Conservation (phyloP, 1,284 basidiomycete genomes). For the Mixia osmundae region DNA sequence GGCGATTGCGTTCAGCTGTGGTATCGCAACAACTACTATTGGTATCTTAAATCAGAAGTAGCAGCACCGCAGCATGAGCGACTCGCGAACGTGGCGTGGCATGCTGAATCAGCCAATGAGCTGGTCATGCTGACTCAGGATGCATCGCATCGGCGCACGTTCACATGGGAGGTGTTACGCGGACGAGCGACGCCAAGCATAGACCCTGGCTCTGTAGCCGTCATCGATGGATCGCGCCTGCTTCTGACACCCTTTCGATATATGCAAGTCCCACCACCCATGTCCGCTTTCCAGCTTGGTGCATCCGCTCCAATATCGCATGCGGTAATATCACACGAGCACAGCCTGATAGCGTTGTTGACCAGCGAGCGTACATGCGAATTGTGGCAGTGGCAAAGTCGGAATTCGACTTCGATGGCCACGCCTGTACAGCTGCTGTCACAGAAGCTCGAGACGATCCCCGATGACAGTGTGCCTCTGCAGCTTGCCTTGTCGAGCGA, state of each 20-base stretch:
- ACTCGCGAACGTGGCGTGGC: slow-evolving; percentile 56
- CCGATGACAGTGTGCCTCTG: too few relatives aligned
- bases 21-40: slow-evolving; percentile 66
- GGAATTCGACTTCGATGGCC: too few relatives aligned
- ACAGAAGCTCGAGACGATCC: too few relatives aligned
- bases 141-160: neutral
- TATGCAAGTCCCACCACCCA: slow-evolving; percentile 86
- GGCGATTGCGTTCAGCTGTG: slow-evolving; percentile 59
- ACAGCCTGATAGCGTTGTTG: too few relatives aligned
- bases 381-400: too few relatives aligned
- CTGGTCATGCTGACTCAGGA: neutral
- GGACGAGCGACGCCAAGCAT: slow-evolving; percentile 39
- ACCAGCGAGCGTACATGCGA: too few relatives aligned
- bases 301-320: too few relatives aligned
- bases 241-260: slow-evolving; percentile 77
- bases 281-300: slow-evolving; percentile 36
- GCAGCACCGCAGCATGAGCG: slow-evolving; percentile 22
- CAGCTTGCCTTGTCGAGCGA: too few relatives aligned
- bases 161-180: slow-evolving; percentile 44
- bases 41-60: slow-evolving; percentile 80
- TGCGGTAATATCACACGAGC: too few relatives aligned
- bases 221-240: slow-evolving; percentile 66
- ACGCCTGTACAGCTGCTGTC: too few relatives aligned
- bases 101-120: slow-evolving; percentile 45
- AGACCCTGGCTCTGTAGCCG: slow-evolving; percentile 66